Evolutionary conservation across 139 green algal species (phyloP), one percentile per base, ranked within the genome.

Genomic region (Nannochloris sp.): DNA sequence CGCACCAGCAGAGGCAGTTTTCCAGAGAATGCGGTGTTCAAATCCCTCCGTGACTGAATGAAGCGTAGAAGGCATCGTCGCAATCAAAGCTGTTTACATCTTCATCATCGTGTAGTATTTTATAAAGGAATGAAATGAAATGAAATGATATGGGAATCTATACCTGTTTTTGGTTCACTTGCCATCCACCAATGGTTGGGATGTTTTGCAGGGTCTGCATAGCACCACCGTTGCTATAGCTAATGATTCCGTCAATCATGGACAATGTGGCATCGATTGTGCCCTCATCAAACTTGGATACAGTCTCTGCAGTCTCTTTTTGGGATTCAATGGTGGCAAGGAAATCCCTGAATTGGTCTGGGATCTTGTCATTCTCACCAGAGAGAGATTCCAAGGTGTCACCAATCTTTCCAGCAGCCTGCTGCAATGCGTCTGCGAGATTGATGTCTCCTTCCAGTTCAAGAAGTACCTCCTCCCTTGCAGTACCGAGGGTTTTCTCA

Each of bases 401-500:
- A 2, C 12, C 14, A 17, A 59, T 14, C n/a, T 28, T 46, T 28
- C 12, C 29, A 26, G 12, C 11, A 26, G 23, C 43, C 29, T 31
- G 25, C 20, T 61, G 12, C 20, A 64, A 20, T 17, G 12, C 23
- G 29, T 28, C 23, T 31, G 5, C 50, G 11, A 40, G 56, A 4
- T 16, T 28, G 36, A 64, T 2, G 16, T 44, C 29, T 30, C 70
- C 70, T 33, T 77, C 70, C 28, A 77, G 72, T 29, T 63, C 50
- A 31, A 63, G 69, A 20, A 77, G 64, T 28, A 72, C 59, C 58
- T 72, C 62, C 23, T 72, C 48, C 10, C 49, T 26, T 8, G 31
- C 5, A 50, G 68, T 58, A 26, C 70, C 70, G 65, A 73, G 63
- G 28, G 28, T 36, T 59, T 77, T 72, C 26, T 12, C 63, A 17